Percentiles rank a stretch among this genome's conserved stretches.
Evolutionary conservation across 306 rosid genomes (phyloP).

Genomic region (Pyrus pyrifolia): DNA sequence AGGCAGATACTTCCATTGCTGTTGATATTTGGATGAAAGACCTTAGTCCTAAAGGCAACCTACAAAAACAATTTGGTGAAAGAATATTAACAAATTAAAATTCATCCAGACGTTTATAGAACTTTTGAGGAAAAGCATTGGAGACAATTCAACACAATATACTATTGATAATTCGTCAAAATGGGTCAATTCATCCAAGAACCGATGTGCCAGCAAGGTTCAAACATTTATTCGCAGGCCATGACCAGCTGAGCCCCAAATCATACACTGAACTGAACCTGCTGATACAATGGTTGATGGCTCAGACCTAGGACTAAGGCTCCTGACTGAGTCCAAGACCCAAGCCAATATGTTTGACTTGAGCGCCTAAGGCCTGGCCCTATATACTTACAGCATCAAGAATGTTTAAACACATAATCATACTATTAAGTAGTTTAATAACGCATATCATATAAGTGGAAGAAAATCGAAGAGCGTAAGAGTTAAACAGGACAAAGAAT

Average conservation of each 20-base stretch:
- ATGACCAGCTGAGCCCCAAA: neutral
- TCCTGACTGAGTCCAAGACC: neutral
- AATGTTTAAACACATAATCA: neutral
- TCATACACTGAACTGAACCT: neutral
- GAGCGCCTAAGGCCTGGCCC: neutral
- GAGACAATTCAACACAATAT: neutral
- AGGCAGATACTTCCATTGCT: slow-evolving; percentile 91
- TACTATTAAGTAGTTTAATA: neutral
- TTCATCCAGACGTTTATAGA: neutral
- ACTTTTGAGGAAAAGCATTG: neutral
- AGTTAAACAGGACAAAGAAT: neutral
- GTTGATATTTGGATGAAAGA: slow-evolving; percentile 85
- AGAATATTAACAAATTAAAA: neutral
- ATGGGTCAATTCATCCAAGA: neutral
- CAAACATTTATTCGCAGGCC: too few relatives aligned
- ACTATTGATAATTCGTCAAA: neutral
- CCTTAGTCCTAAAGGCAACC: slow-evolving; percentile 88
- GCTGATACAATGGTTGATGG: neutral
- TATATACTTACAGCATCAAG: neutral
- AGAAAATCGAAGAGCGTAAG: neutral
- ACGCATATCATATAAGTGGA: neutral
- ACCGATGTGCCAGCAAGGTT: neutral
- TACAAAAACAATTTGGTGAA: slow-evolving; percentile 16
- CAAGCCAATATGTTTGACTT: neutral
- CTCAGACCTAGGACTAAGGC: neutral